Evolutionary conservation across 2,329 filamentous ascomycete genomes (phyloP), one percentile per base, ranked within the genome.

Genomic region (Leptosphaerulina australis): DNA sequence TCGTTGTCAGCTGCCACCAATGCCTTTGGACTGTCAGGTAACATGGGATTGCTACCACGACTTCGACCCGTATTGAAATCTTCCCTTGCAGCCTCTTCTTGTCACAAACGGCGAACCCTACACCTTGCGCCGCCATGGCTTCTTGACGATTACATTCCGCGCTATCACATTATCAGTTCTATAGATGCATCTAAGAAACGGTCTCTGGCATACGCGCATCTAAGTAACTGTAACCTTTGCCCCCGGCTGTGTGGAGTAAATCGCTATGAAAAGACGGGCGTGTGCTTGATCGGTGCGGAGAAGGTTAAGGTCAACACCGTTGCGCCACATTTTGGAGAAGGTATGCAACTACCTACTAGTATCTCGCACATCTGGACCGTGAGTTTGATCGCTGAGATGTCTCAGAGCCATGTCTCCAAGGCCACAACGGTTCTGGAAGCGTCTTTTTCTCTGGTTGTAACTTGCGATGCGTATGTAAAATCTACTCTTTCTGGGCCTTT

Each of bases 361-460:
- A 9, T n/a, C 24, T 11, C 10, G 14, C 18, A 25, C 35, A 17
- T 20, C 20, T 18, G 18, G 22, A 15, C 5, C 12, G 21, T n/a
- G 26, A n/a, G 12, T 14, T 2, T 25, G 22, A 24, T 17, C 9
- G 29, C 46, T 60, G 36, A 55, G 18, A 24, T 14, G 18, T 10
- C 2, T 44, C 45, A 83, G 86, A 95, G 69, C 88, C 90, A 0
- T 94, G 88, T 68, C 84, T 95, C 14, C 88, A 94, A 71, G 89
- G 90, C 4, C 88, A 90, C 64, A 83, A 90, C 69, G 90, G 90
- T 10, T 90, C 85, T 52, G 90, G 90, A 10, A 83, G 86, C 6
- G 88, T 95, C 29, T 93, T 93, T 74, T 92, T 94, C 77, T 86
- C 83, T 6, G 88, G 88, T 21, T 88, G 87, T 67, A 90, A 88